Conservation (phyloP, 2,329 filamentous ascomycete genomes). For the Phoma sp. region DNA sequence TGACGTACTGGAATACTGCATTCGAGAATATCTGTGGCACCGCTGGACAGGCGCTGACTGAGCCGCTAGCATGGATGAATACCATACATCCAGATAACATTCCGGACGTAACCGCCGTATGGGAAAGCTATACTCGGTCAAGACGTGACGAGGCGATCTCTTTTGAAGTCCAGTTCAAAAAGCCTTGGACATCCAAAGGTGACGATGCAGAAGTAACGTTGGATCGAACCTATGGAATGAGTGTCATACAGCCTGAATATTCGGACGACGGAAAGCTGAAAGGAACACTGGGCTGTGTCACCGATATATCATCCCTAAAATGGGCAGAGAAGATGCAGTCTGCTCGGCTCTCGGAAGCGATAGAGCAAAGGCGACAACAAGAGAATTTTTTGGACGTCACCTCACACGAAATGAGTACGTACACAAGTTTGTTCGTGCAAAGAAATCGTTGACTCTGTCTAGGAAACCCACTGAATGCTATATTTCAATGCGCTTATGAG, state of each 20-base stretch:
- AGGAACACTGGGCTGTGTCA: conserved; percentile 78
- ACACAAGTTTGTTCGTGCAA: accelerated
- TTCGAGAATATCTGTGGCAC: conserved; percentile 70
- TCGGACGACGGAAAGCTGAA: conserved; percentile 67
- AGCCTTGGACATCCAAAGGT: conserved; percentile 56
- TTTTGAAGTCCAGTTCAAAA: conserved; percentile 75
- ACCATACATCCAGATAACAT: conserved; percentile 62
- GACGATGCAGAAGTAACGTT: conserved; percentile 60
- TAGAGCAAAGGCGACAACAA: conserved; percentile 78
- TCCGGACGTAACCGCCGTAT: conserved; percentile 33
- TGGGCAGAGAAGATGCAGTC: conserved; percentile 80
- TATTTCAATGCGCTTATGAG: conserved; percentile 69
- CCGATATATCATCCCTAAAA: conserved; percentile 86
- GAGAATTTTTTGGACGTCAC: conserved; percentile 82
- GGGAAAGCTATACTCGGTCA: conserved; percentile 4
- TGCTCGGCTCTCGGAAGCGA: conserved; percentile 75
- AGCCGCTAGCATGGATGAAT: conserved; percentile 75
- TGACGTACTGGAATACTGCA: conserved; percentile 80
- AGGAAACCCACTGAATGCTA: conserved; percentile 70
- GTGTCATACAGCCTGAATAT: conserved; percentile 75
- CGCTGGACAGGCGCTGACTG: conserved; percentile 60
- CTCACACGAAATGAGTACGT: conserved; percentile 69
- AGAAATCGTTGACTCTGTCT: background rate
- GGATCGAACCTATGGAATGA: conserved; percentile 74
- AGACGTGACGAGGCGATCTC: conserved; percentile 58